phyloP scores from a whole-genome alignment of 2,329 filamentous ascomycete species.

The Hortaea sp. region DNA sequence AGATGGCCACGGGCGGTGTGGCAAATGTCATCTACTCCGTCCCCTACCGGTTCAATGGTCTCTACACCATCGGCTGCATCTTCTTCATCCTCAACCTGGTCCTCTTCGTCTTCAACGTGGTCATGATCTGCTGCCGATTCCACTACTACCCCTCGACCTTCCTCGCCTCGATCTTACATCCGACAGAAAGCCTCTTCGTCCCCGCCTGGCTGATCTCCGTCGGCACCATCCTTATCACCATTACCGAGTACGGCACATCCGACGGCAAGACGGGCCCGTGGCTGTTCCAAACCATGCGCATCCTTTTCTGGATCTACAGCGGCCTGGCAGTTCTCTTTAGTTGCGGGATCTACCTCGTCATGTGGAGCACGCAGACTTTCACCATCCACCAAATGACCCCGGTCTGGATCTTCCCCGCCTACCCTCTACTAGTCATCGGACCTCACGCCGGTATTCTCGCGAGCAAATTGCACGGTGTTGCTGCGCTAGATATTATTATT shows the following conservation, averaged over 20 bases:
- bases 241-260: slow-evolving; percentile 59
- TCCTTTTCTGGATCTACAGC: slow-evolving; percentile 67
- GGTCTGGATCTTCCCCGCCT: slow-evolving; percentile 79
- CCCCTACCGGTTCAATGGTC: slow-evolving; percentile 33
- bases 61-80: slow-evolving; percentile 38
- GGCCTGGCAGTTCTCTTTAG: slow-evolving; percentile 57
- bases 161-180: slow-evolving; percentile 60
- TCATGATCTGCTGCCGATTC: slow-evolving; percentile 59
- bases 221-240: slow-evolving; percentile 54
- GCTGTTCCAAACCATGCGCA: slow-evolving; percentile 46
- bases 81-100: slow-evolving; percentile 41
- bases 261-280: slow-evolving; percentile 45
- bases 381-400: slow-evolving; percentile 79
- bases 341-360: slow-evolving; percentile 47
- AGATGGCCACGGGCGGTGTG: slow-evolving; percentile 43
- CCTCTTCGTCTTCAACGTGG: slow-evolving; percentile 61
- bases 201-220: slow-evolving; percentile 59
- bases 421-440: slow-evolving; percentile 67
- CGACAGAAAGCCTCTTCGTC: slow-evolving; percentile 68
- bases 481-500: slow-evolving; percentile 46
- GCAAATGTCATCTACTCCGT: slow-evolving; percentile 46
- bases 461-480: slow-evolving; percentile 30
- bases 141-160: slow-evolving; percentile 61
- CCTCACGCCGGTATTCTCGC: slow-evolving; percentile 57
- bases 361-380: slow-evolving; percentile 54